A percentile compares a stretch with the other conserved stretches of the same genome.
These are phyloP conservation scores for Neoboletus brunneissimus DNA, from an alignment of 768 basidiomycete species.

Conservation along the genomic window DNA sequence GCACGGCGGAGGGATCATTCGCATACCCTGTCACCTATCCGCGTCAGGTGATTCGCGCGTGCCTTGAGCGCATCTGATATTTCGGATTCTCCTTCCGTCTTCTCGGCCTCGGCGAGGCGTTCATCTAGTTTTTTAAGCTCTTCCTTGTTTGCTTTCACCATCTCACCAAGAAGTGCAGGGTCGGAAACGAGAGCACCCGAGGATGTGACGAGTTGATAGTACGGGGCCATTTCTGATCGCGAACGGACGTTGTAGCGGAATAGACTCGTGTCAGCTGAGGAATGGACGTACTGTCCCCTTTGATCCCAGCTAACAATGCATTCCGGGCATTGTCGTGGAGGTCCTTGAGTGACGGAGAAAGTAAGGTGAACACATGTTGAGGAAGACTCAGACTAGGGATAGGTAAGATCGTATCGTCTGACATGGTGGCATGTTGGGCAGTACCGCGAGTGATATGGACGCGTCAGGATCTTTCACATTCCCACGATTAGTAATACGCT, in stretches of 20 bases:
- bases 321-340: constrained; percentile 67
- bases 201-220: constrained; percentile 60
- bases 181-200: constrained; percentile 45
- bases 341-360: constrained; percentile 54
- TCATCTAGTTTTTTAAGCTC: constrained; percentile 75
- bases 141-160: constrained; percentile 58
- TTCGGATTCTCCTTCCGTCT: constrained; percentile 91
- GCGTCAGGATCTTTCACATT: constrained; percentile 17
- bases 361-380: constrained; percentile 75
- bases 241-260: not conserved
- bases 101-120: constrained; percentile 79
- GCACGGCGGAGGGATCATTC: not conserved
- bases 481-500: constrained; percentile 8
- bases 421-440: constrained; percentile 45
- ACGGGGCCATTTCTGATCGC: constrained; percentile 81
- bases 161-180: constrained; percentile 27
- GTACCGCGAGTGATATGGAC: not conserved
- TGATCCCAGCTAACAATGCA: constrained; percentile 68
- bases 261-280: not conserved
- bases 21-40: constrained; percentile 77
- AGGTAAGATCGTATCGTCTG: constrained; percentile 80
- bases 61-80: constrained; percentile 87
- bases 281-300: constrained; percentile 52
- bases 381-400: constrained; percentile 84
- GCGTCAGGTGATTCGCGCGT: constrained; percentile 79